These are phyloP conservation scores for Pythium aphanidermatum DNA, from an alignment of 352 stramenopile species.

Conservation along the genomic window DNA sequence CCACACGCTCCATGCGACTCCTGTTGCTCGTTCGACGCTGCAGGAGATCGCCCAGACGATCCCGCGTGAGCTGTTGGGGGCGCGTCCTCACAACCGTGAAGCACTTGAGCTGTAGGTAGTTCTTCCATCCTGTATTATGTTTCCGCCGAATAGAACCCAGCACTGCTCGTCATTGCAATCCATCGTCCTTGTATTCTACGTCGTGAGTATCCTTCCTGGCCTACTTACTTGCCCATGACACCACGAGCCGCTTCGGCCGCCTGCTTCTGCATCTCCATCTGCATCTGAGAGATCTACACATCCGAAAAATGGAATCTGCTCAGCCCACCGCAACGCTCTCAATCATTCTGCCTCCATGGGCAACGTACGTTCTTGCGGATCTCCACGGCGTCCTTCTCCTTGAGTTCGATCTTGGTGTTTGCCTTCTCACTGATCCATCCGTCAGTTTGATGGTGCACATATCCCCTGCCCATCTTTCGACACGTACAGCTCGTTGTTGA, in stretches of 20 bases:
- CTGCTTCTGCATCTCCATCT: conserved; percentile 88
- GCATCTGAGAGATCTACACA: conserved; percentile 78
- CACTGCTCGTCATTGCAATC: too few relatives aligned
- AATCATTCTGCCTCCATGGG: not conserved
- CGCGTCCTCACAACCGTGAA: conserved; percentile 23
- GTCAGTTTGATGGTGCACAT: too few relatives aligned
- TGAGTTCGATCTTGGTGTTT: conserved; percentile 80
- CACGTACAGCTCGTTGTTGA: conserved; percentile 89
- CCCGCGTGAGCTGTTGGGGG: conserved; percentile 49
- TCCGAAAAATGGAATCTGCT: not conserved
- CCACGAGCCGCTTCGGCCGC: conserved; percentile 68
- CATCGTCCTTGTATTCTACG: too few relatives aligned
- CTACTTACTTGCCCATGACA: conserved; percentile 45
- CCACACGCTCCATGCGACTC: conserved; percentile 79
- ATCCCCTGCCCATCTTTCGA: too few relatives aligned
- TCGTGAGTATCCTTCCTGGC: too few relatives aligned
- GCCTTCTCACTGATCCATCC: conserved; percentile 63
- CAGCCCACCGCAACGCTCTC: not conserved
- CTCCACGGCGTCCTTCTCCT: conserved; percentile 87
- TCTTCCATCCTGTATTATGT: too few relatives aligned
- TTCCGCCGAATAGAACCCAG: too few relatives aligned
- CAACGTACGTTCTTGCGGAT: conserved; percentile 77
- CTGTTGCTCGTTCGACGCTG: conserved; percentile 68
- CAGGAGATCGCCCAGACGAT: conserved; percentile 50
- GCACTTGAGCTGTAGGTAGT: conserved; percentile 14